A percentile compares a stretch with the other conserved stretches of the same genome.
Conservation (phyloP, 1,284 basidiomycete genomes). For the Lentinula novae-zelandiae region DNA sequence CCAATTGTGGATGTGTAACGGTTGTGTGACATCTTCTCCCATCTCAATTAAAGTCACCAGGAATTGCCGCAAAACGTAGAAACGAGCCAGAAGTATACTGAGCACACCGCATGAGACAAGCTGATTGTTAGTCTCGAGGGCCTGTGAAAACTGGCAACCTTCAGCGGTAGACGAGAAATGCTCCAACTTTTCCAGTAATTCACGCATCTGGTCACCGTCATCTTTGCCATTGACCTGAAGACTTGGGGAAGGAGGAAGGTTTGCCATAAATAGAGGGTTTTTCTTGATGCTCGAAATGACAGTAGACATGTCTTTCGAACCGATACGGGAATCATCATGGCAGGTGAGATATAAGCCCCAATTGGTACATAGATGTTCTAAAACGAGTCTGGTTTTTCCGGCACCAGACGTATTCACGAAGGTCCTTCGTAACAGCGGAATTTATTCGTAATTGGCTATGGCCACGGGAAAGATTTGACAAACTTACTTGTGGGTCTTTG, state of each 20-base stretch:
- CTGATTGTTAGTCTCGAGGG: background rate
- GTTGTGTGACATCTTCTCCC: background rate
- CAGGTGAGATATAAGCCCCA: conserved; percentile 16
- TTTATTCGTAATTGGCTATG: too few relatives aligned
- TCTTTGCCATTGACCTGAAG: background rate
- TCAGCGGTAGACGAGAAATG: background rate
- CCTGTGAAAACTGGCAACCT: background rate
- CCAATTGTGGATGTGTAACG: conserved; percentile 2
- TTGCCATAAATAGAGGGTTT: background rate
- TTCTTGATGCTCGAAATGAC: too few relatives aligned
- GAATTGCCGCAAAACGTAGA: conserved; percentile 5
- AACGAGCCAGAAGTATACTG: conserved; percentile 3
- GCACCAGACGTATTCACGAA: conserved; percentile 13
- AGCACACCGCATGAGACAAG: background rate
- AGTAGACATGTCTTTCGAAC: background rate
- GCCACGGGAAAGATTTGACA: background rate
- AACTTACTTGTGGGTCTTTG: background rate
- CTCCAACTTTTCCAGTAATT: too few relatives aligned
- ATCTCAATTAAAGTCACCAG: background rate
- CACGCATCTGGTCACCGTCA: too few relatives aligned
- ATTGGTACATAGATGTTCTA: conserved; percentile 10
- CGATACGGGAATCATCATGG: background rate
- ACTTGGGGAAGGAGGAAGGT: background rate
- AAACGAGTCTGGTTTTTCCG: conserved; percentile 5
- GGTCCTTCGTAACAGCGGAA: background rate